Conservation (phyloP, 139 green algal species). For the Trebouxia sp. region DNA sequence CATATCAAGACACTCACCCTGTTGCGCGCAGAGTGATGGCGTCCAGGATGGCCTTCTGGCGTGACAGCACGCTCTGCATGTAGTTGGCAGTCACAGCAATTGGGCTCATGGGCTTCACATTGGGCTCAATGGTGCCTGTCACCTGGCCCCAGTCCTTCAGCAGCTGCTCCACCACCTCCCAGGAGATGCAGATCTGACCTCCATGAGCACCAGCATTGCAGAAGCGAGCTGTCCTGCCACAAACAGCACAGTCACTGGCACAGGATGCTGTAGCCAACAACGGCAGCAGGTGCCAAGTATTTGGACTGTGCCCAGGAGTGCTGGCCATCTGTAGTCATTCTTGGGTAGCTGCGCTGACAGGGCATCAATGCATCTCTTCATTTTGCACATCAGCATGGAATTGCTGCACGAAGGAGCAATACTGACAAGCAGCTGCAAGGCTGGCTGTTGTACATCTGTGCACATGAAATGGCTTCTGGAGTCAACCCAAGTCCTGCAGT, state of each 20-base stretch:
- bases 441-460: not conserved
- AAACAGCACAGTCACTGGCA: not conserved
- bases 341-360: no score
- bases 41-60: slow-evolving; percentile 19
- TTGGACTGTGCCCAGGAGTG: no score
- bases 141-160: slow-evolving; percentile 25
- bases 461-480: not conserved
- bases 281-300: no score
- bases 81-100: slow-evolving; percentile 22
- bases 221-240: slow-evolving; percentile 10
- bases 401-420: no score
- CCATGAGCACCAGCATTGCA: slow-evolving; percentile 20
- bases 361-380: no score
- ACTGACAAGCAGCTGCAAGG: not conserved
- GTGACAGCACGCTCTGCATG: slow-evolving; percentile 24
- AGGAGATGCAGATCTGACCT: slow-evolving; percentile 14
- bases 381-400: no score
- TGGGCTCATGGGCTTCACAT: not conserved
- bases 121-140: slow-evolving; percentile 1
- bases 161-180: slow-evolving; percentile 23
- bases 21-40: not conserved
- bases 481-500: not conserved
- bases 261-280: not conserved
- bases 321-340: no score
- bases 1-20: not conserved